These are phyloP conservation scores for Didymella lethalis DNA, from an alignment of 2,329 filamentous ascomycete species.

Conservation along the genomic window DNA sequence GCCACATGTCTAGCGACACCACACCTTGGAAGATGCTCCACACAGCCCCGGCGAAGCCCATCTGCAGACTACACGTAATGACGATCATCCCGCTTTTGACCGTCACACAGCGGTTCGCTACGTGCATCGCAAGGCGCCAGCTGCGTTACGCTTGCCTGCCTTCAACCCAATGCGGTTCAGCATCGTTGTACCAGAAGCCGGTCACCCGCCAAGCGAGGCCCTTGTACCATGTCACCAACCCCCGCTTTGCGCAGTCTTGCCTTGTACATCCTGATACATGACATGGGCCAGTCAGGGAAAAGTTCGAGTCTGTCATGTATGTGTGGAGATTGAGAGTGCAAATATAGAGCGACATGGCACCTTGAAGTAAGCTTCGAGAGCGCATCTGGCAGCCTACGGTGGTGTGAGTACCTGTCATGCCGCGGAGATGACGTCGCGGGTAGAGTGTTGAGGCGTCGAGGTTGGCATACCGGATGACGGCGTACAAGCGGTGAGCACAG, in stretches of 20 bases:
- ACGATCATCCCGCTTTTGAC: constrained; percentile 14
- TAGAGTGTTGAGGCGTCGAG: constrained; percentile 17
- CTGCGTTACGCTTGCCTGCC: constrained; percentile 15
- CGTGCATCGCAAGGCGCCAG: constrained; percentile 14
- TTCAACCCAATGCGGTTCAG: constrained; percentile 11
- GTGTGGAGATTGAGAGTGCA: constrained; percentile 2
- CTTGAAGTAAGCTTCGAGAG: constrained; percentile 5
- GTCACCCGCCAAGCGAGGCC: constrained; percentile 17
- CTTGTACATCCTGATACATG: constrained; percentile 15
- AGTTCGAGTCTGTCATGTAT: neutral
- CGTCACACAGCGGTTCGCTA: constrained; percentile 8
- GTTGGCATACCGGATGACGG: constrained; percentile 9
- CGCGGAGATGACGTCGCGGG: constrained; percentile 1
- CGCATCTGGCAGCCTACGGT: neutral
- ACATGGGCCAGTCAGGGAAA: constrained; percentile 1
- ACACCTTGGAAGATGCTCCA: neutral
- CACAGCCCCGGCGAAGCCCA: constrained; percentile 1
- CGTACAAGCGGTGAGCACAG: constrained; percentile 17
- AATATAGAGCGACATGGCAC: constrained; percentile 3
- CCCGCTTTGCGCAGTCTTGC: constrained; percentile 15
- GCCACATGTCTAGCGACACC: constrained; percentile 9
- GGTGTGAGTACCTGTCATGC: constrained; percentile 9
- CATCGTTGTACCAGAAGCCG: constrained; percentile 11
- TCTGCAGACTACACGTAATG: constrained; percentile 15
- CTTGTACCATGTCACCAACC: constrained; percentile 10